Conservation (phyloP, 352 stramenopile genomes). For the Globisporangium solare region DNA sequence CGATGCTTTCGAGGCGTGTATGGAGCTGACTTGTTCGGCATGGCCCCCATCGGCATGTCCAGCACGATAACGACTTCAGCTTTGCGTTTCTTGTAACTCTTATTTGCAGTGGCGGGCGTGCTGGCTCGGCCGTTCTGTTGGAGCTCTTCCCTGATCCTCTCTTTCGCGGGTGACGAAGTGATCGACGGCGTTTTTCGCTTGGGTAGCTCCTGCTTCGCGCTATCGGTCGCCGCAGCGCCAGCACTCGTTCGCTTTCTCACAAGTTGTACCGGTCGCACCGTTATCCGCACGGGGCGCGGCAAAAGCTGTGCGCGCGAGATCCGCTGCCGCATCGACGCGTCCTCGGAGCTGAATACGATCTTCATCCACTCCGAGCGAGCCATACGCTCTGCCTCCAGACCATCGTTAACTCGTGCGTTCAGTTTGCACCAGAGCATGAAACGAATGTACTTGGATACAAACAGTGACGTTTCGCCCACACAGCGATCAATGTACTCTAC, state of each 20-base stretch:
- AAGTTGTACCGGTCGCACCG: constrained; percentile 44
- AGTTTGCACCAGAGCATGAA: constrained; percentile 55
- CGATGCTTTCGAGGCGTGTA: constrained; percentile 40
- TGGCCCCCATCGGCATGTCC: constrained; percentile 6
- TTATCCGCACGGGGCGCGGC: constrained; percentile 53
- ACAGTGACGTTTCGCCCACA: constrained; percentile 24
- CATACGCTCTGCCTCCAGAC: constrained; percentile 29
- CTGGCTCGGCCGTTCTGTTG: constrained; percentile 6
- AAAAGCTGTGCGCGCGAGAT: constrained; percentile 38
- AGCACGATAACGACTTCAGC: constrained; percentile 3
- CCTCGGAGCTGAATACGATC: constrained; percentile 59
- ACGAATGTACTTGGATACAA: constrained; percentile 33
- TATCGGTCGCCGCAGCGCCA: constrained; percentile 7
- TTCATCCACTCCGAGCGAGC: constrained; percentile 76
- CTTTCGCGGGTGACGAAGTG: constrained; percentile 1
- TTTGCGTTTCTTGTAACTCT: constrained; percentile 11
- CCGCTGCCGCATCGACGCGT: constrained; percentile 15
- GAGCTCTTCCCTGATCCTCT: constrained; percentile 4
- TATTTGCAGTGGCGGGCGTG: neutral
- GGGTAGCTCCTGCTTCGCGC: neutral
- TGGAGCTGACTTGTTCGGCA: constrained; percentile 4
- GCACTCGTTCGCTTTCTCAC: constrained; percentile 18
- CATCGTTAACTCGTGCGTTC: constrained; percentile 29
- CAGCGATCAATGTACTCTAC: constrained; percentile 50
- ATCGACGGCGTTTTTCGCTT: neutral